Percentiles rank a stretch among this genome's conserved stretches.
These are phyloP conservation scores for Zangia roseola DNA, from an alignment of 768 basidiomycete species.

Conservation along the genomic window DNA sequence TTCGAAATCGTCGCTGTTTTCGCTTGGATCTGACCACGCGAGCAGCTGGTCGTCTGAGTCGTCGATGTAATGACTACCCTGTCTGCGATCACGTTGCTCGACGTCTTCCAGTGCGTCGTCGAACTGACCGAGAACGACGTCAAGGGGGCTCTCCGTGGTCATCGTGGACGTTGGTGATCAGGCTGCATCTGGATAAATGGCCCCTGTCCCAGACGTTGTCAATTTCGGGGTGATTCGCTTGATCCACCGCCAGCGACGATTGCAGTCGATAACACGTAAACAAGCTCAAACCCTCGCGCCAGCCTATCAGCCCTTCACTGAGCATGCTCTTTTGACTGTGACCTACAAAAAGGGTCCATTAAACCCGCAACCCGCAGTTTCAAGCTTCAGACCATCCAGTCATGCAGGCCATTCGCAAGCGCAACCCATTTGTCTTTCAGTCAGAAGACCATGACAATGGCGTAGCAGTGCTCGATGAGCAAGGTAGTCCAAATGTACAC, in stretches of 20 bases:
- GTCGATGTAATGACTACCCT: slow-evolving; percentile 46
- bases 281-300: slow-evolving; percentile 19
- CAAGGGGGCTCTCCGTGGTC: slow-evolving; percentile 17
- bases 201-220: slow-evolving; percentile 10
- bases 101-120: slow-evolving; percentile 52
- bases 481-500: slow-evolving; percentile 35
- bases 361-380: neutral
- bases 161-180: slow-evolving; percentile 11
- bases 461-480: slow-evolving; percentile 47
- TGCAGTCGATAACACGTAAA: slow-evolving; percentile 10
- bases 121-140: slow-evolving; percentile 54
- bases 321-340: neutral
- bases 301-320: slow-evolving; percentile 3
- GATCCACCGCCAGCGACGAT: neutral
- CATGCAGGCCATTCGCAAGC: slow-evolving; percentile 40
- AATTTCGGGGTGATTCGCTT: neutral
- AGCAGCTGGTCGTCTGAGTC: slow-evolving; percentile 23
- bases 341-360: slow-evolving; percentile 7
- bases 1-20: slow-evolving; percentile 51
- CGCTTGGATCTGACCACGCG: slow-evolving; percentile 30
- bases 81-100: slow-evolving; percentile 15
- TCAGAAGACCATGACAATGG: slow-evolving; percentile 34
- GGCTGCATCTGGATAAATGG: slow-evolving; percentile 7
- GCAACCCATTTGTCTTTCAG: slow-evolving; percentile 43
- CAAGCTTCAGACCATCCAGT: neutral